phyloP scores from a whole-genome alignment of 768 basidiomycete species.

The Lactarius hengduanensis region DNA sequence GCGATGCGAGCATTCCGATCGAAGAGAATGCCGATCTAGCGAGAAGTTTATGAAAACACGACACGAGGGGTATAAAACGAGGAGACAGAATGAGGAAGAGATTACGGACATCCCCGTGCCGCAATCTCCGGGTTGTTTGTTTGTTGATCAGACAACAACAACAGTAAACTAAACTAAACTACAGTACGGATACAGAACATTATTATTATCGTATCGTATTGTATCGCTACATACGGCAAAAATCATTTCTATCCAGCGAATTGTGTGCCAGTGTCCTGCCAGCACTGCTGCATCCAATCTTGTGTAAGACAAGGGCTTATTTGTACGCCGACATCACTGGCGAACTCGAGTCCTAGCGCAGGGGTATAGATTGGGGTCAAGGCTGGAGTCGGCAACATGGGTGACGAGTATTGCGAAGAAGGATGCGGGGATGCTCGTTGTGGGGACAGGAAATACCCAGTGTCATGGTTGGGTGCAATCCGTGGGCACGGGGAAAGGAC shows the following conservation, averaged over 20 bases:
- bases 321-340: background rate
- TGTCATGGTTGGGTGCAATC: background rate
- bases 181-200: constrained; percentile 11
- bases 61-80: background rate
- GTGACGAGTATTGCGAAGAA: constrained; percentile 21
- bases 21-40: background rate
- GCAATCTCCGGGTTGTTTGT: constrained; percentile 10
- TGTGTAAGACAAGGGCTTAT: background rate
- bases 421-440: background rate
- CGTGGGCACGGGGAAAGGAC: constrained; percentile 5
- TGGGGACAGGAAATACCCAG: constrained; percentile 4
- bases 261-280: constrained; percentile 12
- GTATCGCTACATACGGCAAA: constrained; percentile 11
- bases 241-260: background rate
- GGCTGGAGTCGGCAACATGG: background rate
- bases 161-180: background rate
- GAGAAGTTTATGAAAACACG: background rate
- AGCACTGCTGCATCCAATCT: constrained; percentile 13
- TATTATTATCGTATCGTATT: background rate
- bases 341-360: background rate
- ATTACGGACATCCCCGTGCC: background rate
- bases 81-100: background rate
- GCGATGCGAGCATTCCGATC: constrained; percentile 63
- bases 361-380: constrained; percentile 11
- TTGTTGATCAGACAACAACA: constrained; percentile 17